These are phyloP conservation scores for Shiraia sp. DNA, from an alignment of 2,329 filamentous ascomycete genomes.

Conservation along the genomic window DNA sequence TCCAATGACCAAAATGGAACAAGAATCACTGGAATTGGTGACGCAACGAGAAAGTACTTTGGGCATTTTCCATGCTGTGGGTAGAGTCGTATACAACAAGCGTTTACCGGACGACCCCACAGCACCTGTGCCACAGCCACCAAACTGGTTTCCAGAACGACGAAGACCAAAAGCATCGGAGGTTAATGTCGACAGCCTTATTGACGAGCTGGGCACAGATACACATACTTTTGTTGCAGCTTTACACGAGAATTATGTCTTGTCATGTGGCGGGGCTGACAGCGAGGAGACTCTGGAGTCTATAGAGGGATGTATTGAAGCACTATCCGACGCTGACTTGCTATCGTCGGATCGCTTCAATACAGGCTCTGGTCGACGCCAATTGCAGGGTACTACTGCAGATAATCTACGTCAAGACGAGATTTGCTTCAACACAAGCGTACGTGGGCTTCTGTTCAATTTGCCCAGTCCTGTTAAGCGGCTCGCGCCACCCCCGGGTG, in stretches of 20 bases:
- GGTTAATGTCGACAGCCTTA: conserved; percentile 66
- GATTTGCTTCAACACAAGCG: conserved; percentile 88
- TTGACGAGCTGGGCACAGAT: conserved; percentile 92
- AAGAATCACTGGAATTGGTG: conserved; percentile 77
- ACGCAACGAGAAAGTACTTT: conserved; percentile 86
- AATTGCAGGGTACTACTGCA: conserved; percentile 55
- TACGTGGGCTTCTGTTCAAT: conserved; percentile 81
- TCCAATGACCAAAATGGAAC: conserved; percentile 74
- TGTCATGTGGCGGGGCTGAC: conserved; percentile 72
- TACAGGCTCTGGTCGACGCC: conserved; percentile 56
- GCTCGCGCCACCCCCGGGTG: conserved; percentile 45
- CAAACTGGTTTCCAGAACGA: conserved; percentile 51
- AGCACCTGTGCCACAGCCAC: conserved; percentile 47
- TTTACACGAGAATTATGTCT: conserved; percentile 88
- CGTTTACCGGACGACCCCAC: conserved; percentile 57
- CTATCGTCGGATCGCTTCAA: conserved; percentile 76
- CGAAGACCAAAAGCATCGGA: conserved; percentile 50
- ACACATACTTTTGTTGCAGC: conserved; percentile 87
- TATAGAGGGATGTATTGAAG: conserved; percentile 82
- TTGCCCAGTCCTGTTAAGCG: conserved; percentile 83
- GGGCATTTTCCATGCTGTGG: conserved; percentile 94
- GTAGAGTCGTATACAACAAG: conserved; percentile 97
- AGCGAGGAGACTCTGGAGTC: conserved; percentile 71
- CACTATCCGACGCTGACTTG: conserved; percentile 84
- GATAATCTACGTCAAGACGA: conserved; percentile 89